phyloP scores from a whole-genome alignment of 768 basidiomycete genomes.

The Gymnopilus dilepis region DNA sequence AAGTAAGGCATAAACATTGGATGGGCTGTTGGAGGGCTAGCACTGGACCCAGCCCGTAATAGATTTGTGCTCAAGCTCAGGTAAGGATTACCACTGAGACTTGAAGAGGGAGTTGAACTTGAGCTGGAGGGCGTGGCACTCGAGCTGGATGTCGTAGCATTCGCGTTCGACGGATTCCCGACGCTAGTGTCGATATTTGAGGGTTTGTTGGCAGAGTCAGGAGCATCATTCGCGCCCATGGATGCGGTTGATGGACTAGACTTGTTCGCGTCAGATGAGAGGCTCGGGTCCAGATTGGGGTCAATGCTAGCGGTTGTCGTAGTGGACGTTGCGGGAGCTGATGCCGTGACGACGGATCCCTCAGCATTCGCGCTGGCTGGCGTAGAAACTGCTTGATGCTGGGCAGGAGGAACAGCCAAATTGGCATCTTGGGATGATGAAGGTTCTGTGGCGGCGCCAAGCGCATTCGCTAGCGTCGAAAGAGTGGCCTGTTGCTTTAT shows the following conservation, averaged over 20 bases:
- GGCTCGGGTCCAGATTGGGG: slow-evolving; percentile 33
- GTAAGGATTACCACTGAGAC: slow-evolving; percentile 40
- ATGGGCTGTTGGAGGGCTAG: slow-evolving; percentile 33
- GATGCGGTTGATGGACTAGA: background rate
- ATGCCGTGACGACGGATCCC: slow-evolving; percentile 42
- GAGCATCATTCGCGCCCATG: slow-evolving; percentile 3
- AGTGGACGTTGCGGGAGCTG: slow-evolving; percentile 23
- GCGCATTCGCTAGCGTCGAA: slow-evolving; percentile 17
- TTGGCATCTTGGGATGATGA: background rate
- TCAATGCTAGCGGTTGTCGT: slow-evolving; percentile 23
- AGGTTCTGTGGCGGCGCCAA: slow-evolving; percentile 7
- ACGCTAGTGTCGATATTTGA: slow-evolving; percentile 15
- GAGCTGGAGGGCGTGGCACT: slow-evolving; percentile 24
- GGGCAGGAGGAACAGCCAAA: slow-evolving; percentile 6
- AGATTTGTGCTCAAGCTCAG: slow-evolving; percentile 38
- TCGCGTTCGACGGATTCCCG: slow-evolving; percentile 16
- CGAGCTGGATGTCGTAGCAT: slow-evolving; percentile 21
- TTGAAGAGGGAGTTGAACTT: slow-evolving; percentile 33
- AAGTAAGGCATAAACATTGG: slow-evolving; percentile 49
- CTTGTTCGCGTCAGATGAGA: slow-evolving; percentile 21
- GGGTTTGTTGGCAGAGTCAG: background rate
- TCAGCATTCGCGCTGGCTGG: slow-evolving; percentile 44
- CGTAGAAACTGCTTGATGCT: slow-evolving; percentile 31
- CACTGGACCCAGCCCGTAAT: slow-evolving; percentile 25
- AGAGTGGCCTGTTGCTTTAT: background rate